Evolutionary conservation across 805 yeast genomes (phyloP), one percentile per base, ranked within the genome.

Genomic region (Clavispora carvajalis): DNA sequence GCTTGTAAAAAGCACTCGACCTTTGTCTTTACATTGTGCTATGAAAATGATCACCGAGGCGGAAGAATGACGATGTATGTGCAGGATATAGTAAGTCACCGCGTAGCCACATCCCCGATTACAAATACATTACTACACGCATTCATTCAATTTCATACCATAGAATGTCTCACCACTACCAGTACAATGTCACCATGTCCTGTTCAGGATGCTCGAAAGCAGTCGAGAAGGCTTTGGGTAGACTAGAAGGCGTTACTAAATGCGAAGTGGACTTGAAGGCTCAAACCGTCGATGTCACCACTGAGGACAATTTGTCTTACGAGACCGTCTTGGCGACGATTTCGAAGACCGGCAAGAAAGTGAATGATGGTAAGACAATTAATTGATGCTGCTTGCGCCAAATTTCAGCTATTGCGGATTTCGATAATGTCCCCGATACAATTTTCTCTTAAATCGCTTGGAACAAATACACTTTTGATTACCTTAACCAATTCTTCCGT

Each of bases 151-250:
- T 22, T 11, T 8, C 7, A 11, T 17, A 30, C 9, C 10, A 6
- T 9, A 30, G 10, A 2, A 49, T 49, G 53, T 38, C 53, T 24
- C 53, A 49, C 44, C 39, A 83, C 54, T 87, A 85, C 63, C 84
- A 82, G 51, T 89, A 77, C 60, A 76, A 88, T 46, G 96, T 90
- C 42, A 70, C 81, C 34, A 89, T 89, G 96, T 55, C 85, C 40
- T 90, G 96, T 58, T 75, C 84, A 11, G 87, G 96, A 13, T 91
- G 99, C 64, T 84, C 95, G 17, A 78, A 75, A 43, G 96, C 98
- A 6, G 85, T 91, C 36, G 77, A 80, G 62, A 78, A 85, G 54
- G 97, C 80, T 1, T 73, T 89, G 41, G 72, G 69, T 33, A 79
- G 73, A 49, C 69, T 85, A 34, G 80, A 79, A 34, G 96, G 95